These are phyloP conservation scores for Rhynchospora breviuscula DNA, from an alignment of 176 grass and related monocot species.

Conservation along the genomic window DNA sequence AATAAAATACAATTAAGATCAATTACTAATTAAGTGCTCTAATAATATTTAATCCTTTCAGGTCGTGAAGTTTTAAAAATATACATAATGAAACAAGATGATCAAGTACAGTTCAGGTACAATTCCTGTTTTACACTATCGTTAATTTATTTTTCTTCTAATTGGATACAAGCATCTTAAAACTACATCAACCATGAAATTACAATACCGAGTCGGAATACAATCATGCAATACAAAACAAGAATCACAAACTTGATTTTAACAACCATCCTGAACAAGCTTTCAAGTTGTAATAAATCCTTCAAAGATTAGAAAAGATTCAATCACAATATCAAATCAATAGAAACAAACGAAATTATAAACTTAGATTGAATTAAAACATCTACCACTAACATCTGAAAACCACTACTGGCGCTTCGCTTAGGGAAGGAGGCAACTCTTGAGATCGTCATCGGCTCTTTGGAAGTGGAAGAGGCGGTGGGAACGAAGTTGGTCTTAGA, in stretches of 20 bases:
- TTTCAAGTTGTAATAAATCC: background rate
- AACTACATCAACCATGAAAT: background rate
- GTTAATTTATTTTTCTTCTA: background rate
- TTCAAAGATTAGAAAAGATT: background rate
- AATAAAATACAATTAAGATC: no score
- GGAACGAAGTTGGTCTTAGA: no score
- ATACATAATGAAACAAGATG: no score
- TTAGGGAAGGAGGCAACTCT: no score
- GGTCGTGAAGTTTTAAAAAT: no score
- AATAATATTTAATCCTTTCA: no score
- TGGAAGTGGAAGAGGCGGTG: no score
- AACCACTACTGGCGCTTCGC: no score
- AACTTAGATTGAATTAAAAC: background rate
- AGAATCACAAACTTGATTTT: background rate
- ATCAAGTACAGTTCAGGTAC: background rate
- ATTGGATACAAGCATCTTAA: background rate
- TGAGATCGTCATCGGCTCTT: no score
- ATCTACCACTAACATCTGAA: background rate
- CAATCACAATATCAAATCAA: background rate
- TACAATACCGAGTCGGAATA: background rate
- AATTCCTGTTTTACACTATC: background rate
- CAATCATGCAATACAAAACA: background rate
- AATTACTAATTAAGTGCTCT: no score
- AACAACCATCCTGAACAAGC: no score
- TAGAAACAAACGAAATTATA: background rate